Evolutionary conservation across 2,329 filamentous ascomycete genomes (phyloP), one percentile per base, ranked within the genome.

Genomic region (Nemania abortiva): DNA sequence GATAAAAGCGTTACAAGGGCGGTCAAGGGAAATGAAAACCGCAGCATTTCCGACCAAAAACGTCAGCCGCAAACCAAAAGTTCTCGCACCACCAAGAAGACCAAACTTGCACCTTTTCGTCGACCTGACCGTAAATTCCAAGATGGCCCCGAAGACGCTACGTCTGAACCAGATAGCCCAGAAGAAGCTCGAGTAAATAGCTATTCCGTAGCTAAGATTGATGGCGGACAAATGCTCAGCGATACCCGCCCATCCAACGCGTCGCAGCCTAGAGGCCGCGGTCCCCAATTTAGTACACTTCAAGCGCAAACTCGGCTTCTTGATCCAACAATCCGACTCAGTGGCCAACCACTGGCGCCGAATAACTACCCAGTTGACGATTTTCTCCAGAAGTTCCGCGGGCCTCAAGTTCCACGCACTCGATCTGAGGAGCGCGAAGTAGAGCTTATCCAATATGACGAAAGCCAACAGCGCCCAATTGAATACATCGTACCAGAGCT

Each of bases 401-500:
- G n/a, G n/a, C n/a, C 24, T 3, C 22, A 6, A 3, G 3, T 57
- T 20, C 15, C 56, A 3, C 54, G 15, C 7, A 24, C 49, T 3
- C 15, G 7, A 6, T 47, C 34, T 1, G 53, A 66, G 29, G 37
- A 55, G 20, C 34, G n/a, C 11, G 24, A 42, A 13, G 20, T 49
- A 20, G 27, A 1, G n/a, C 24, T 57, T 9, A 54, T 54, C 6
- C 13, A 31, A 24, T 9, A 49, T 11, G 27, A 58, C 15, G 52
- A 69, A 53, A 27, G 20, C 29, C 62, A 18, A 27, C 37, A 58
- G 34, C 63, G 29, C 1, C 45, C 57, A 10, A 53, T 37, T 2
- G 63, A 65, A 49, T n/a, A 42, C n/a, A 60, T 71, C 1, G 13
- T 56, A 1, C 56, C 63, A 9, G 34, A 66, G 5, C 37, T 13